These are phyloP conservation scores for Narthecium ossifragum DNA, from an alignment of 106 monocot genomes.

Conservation along the genomic window DNA sequence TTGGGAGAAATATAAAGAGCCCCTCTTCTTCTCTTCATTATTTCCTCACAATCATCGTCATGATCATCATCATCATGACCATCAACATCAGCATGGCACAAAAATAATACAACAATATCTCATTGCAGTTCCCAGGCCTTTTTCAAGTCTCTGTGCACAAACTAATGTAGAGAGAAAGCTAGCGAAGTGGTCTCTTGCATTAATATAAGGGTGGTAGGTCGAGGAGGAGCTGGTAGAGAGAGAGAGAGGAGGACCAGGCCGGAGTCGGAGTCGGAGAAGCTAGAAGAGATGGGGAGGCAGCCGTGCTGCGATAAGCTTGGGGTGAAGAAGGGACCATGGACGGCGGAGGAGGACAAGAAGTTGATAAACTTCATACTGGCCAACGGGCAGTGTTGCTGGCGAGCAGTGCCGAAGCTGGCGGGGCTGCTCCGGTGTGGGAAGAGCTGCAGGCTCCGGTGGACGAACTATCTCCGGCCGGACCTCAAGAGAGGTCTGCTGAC, in stretches of 20 bases:
- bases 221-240: not conserved
- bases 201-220: constrained; percentile 1
- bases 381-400: constrained; percentile 73
- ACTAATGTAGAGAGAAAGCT: not conserved
- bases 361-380: constrained; percentile 53
- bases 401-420: constrained; percentile 72
- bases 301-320: constrained; percentile 77
- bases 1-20: not conserved
- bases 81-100: not conserved
- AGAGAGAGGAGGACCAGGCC: not conserved
- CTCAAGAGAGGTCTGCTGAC: constrained; percentile 75
- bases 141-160: constrained; percentile 4
- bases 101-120: not conserved
- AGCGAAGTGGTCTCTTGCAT: not conserved
- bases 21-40: not conserved
- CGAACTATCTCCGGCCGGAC: constrained; percentile 78
- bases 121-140: constrained; percentile 8
- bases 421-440: constrained; percentile 71
- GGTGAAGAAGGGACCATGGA: constrained; percentile 82
- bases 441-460: constrained; percentile 76
- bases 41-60: constrained; percentile 8
- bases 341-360: constrained; percentile 72
- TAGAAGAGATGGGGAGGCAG: constrained; percentile 50
- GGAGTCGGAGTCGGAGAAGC: not conserved
- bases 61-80: constrained; percentile 6